Evolutionary conservation across 179 eudicot species (phyloP).

Genomic region (Camellia oleifera): DNA sequence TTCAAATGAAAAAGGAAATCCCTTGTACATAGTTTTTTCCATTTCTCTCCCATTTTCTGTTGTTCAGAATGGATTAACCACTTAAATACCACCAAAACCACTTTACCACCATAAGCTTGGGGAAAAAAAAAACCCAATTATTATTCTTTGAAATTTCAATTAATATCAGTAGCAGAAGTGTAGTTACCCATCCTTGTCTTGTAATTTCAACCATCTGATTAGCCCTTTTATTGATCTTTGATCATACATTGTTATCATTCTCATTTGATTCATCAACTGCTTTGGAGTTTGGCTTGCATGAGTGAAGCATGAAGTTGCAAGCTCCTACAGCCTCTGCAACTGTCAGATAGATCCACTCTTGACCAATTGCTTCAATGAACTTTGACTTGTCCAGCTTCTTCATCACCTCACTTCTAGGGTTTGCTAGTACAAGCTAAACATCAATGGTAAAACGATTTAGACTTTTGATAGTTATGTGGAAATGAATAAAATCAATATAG

Average conservation of each 20-base stretch:
- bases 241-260: constrained; percentile 16
- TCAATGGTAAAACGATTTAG: not conserved
- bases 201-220: not conserved
- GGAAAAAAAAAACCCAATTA: too few relatives aligned
- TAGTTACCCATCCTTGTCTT: not conserved
- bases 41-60: not conserved
- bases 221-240: not conserved
- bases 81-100: too few relatives aligned
- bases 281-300: constrained; percentile 21
- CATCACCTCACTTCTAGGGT: constrained; percentile 47
- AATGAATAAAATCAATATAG: not conserved
- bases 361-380: constrained; percentile 29
- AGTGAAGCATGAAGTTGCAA: constrained; percentile 32
- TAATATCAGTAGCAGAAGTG: not conserved
- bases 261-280: constrained; percentile 11
- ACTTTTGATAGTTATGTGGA: not conserved
- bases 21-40: not conserved
- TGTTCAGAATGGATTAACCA: not conserved
- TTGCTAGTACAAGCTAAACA: constrained; percentile 31
- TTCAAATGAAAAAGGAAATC: not conserved
- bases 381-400: constrained; percentile 42
- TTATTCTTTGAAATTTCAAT: not conserved
- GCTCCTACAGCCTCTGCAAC: constrained; percentile 43
- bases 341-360: constrained; percentile 35
- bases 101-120: not conserved